Evolutionary conservation across 2,329 filamentous ascomycete genomes (phyloP).

Genomic region (Colletotrichum sp.): DNA sequence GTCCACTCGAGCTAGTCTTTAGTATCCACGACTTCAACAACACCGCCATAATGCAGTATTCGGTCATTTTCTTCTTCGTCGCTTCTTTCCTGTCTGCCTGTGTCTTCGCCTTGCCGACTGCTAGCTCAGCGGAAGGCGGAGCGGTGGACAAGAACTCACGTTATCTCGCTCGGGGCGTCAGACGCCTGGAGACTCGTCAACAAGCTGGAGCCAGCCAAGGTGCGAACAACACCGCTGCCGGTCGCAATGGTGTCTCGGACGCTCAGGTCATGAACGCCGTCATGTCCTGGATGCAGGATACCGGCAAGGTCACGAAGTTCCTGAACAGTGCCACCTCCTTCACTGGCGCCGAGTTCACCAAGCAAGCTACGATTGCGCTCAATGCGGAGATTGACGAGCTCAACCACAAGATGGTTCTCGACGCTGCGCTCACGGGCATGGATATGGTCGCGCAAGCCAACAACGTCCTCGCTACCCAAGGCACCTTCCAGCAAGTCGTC

Average conservation of each 20-base stretch:
- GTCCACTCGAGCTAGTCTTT: background rate
- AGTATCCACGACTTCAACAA: background rate
- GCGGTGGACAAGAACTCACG: background rate
- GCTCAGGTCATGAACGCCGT: constrained; percentile 24
- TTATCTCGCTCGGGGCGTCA: background rate
- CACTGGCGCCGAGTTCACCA: constrained; percentile 24
- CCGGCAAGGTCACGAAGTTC: constrained; percentile 25
- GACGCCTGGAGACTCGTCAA: background rate
- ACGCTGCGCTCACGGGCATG: constrained; percentile 14
- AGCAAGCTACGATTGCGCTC: constrained; percentile 25
- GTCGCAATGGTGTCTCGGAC: constrained; percentile 17
- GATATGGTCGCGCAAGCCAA: constrained; percentile 22
- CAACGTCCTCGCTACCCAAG: constrained; percentile 22
- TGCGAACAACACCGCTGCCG: background rate
- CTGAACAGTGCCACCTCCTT: constrained; percentile 24
- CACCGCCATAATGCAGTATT: constrained; percentile 12
- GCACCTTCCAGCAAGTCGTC: constrained; percentile 25
- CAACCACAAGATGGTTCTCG: constrained; percentile 26
- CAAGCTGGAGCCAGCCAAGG: background rate
- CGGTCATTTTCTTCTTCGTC: constrained; percentile 3
- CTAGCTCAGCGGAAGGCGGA: background rate
- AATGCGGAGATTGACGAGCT: constrained; percentile 27
- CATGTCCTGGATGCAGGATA: constrained; percentile 24
- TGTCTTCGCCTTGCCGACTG: constrained; percentile 8
- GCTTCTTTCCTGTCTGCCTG: background rate